A percentile compares a stretch with the other conserved stretches of the same genome.
Evolutionary conservation across 2,329 filamentous ascomycete genomes (phyloP).

Genomic region (Orbilia brochopaga): DNA sequence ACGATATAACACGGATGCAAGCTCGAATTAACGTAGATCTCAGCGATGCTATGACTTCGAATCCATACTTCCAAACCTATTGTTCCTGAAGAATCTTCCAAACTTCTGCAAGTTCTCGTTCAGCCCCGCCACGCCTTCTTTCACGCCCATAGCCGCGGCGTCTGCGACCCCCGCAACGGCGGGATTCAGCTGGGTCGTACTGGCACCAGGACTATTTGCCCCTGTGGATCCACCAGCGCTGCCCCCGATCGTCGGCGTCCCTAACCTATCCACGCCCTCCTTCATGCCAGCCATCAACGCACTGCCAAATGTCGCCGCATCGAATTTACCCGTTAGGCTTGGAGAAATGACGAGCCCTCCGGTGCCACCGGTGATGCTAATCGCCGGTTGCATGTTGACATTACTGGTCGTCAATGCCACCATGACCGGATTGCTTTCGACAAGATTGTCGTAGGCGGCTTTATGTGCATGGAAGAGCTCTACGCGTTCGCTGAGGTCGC

Average conservation of each 20-base stretch:
- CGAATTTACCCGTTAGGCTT: constrained; percentile 30
- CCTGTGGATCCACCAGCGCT: constrained; percentile 18
- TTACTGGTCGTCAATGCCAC: constrained; percentile 38
- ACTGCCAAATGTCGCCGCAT: constrained; percentile 36
- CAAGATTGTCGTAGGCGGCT: constrained; percentile 64
- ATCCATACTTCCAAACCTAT: constrained; percentile 44
- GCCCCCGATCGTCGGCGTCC: constrained; percentile 25
- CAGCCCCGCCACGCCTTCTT: constrained; percentile 46
- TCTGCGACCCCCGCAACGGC: constrained; percentile 15
- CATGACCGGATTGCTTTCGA: constrained; percentile 52
- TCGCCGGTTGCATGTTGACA: constrained; percentile 2
- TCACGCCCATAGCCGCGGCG: constrained; percentile 31
- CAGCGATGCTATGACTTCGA: constrained; percentile 9
- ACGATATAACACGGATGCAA: neutral
- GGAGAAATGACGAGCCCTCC: constrained; percentile 38
- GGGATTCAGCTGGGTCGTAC: constrained; percentile 23
- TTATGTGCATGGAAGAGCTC: constrained; percentile 84
- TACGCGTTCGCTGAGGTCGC: constrained; percentile 79
- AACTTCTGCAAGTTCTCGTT: constrained; percentile 51
- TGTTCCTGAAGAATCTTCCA: constrained; percentile 45
- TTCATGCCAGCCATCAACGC: constrained; percentile 44
- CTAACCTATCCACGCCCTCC: constrained; percentile 47
- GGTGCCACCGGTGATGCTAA: constrained; percentile 14
- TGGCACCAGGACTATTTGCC: constrained; percentile 35
- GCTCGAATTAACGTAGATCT: neutral